Evolutionary conservation across 2,329 filamentous ascomycete genomes (phyloP).

Genomic region (Ophiostoma pallidulum): DNA sequence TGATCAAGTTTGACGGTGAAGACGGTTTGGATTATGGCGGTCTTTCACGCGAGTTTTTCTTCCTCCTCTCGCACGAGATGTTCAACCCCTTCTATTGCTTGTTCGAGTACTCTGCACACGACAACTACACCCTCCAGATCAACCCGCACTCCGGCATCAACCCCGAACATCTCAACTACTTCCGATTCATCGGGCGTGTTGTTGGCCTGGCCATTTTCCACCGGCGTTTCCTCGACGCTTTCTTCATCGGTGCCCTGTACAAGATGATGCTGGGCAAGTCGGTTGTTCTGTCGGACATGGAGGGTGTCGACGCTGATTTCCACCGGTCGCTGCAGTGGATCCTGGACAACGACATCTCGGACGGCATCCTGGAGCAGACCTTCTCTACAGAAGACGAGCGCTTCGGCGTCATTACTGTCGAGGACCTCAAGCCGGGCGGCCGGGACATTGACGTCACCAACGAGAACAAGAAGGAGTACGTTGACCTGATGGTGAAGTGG

Average conservation of each 20-base stretch:
- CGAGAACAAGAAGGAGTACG: slow-evolving; percentile 98
- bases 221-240: slow-evolving; percentile 90
- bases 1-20: slow-evolving; percentile 99
- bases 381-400: slow-evolving; percentile 97
- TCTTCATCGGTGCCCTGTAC: slow-evolving; percentile 98
- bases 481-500: slow-evolving; percentile 98
- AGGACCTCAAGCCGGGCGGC: slow-evolving; percentile 86
- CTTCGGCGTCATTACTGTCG: slow-evolving; percentile 87
- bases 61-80: slow-evolving; percentile 98
- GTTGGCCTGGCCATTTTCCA: slow-evolving; percentile 98
- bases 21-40: slow-evolving; percentile 97
- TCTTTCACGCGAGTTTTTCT: slow-evolving; percentile 98
- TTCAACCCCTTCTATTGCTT: slow-evolving; percentile 99
- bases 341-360: slow-evolving; percentile 90
- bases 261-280: slow-evolving; percentile 98
- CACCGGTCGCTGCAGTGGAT: slow-evolving; percentile 96
- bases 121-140: slow-evolving; percentile 99
- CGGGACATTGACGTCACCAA: slow-evolving; percentile 93
- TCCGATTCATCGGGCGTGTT: slow-evolving; percentile 98
- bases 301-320: slow-evolving; percentile 96
- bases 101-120: slow-evolving; percentile 98
- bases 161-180: slow-evolving; percentile 97
- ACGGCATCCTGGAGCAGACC: slow-evolving; percentile 85
- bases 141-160: slow-evolving; percentile 99
- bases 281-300: slow-evolving; percentile 89